phyloP scores from a whole-genome alignment of 345 rosid species.

The Syzygium jambos region DNA sequence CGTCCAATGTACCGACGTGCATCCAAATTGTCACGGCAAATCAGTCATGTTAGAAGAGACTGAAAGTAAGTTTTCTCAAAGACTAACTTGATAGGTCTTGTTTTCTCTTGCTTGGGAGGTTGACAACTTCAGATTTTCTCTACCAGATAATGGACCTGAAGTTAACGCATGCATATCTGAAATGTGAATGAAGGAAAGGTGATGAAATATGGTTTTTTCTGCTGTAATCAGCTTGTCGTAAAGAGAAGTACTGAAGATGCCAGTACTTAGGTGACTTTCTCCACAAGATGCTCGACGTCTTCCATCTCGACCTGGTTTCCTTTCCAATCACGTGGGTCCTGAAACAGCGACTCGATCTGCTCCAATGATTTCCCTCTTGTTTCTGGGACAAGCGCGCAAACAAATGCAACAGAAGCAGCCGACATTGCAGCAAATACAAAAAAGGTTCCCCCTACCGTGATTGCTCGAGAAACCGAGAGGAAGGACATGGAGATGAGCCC shows the following conservation, averaged over 20 bases:
- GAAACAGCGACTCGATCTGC: conserved; percentile 45
- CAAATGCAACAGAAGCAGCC: conserved; percentile 34
- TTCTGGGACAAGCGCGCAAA: conserved; percentile 41
- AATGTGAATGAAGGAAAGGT: neutral
- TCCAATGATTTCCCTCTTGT: conserved; percentile 66
- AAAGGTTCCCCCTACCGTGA: conserved; percentile 56
- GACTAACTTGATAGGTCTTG: neutral
- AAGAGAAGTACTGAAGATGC: neutral
- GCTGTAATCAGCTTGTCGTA: neutral
- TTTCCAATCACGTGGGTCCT: neutral
- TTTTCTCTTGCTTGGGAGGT: neutral
- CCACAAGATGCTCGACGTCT: neutral
- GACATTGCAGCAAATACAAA: conserved; percentile 28
- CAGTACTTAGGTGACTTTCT: neutral
- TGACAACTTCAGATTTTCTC: neutral
- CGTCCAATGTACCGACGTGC: too few relatives aligned
- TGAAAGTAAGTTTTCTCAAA: neutral
- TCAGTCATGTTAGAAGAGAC: neutral
- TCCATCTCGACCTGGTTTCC: neutral
- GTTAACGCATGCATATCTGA: neutral
- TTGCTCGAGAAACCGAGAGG: conserved; percentile 43
- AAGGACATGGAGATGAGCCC: conserved; percentile 59
- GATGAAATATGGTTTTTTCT: neutral
- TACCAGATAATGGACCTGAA: neutral
- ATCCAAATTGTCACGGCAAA: fast-evolving